Conservation (phyloP, 179 eudicot species). For the Drosera spatulata region DNA sequence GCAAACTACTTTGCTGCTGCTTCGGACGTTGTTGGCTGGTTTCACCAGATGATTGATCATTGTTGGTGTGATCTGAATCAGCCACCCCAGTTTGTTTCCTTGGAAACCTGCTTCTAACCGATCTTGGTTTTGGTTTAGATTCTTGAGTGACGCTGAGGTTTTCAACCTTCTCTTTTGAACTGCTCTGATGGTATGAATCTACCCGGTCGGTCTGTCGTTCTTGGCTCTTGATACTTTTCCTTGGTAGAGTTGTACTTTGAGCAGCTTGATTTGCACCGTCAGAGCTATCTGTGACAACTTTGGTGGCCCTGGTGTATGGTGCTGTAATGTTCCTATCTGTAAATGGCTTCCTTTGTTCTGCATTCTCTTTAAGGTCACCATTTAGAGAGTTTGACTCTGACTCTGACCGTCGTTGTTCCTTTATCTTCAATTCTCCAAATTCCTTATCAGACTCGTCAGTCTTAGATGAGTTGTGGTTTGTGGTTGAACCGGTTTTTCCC, state of each 20-base stretch:
- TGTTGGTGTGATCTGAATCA: constrained; percentile 6
- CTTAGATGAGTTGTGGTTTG: constrained; percentile 10
- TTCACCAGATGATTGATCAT: constrained; percentile 12
- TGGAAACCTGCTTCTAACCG: constrained; percentile 42
- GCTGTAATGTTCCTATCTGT: constrained; percentile 12
- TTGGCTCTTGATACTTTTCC: background rate
- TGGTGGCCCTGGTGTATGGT: background rate
- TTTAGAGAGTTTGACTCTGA: background rate
- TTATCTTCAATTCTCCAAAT: background rate
- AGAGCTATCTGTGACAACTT: background rate
- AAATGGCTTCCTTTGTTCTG: constrained; percentile 12
- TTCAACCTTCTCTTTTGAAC: constrained; percentile 6
- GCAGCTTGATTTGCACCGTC: background rate
- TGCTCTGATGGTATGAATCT: background rate
- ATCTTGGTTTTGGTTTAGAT: constrained; percentile 39
- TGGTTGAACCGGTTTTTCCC: background rate
- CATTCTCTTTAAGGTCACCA: background rate
- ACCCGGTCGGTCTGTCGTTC: background rate
- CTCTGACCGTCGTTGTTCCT: background rate
- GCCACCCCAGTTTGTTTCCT: constrained; percentile 18
- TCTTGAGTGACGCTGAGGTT: constrained; percentile 10
- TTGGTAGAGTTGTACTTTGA: background rate
- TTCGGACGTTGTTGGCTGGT: constrained; percentile 16
- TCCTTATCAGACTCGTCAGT: background rate
- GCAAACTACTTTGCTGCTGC: constrained; percentile 4